Conservation (phyloP, 345 rosid species). For the Leavenworthia alabamica region DNA sequence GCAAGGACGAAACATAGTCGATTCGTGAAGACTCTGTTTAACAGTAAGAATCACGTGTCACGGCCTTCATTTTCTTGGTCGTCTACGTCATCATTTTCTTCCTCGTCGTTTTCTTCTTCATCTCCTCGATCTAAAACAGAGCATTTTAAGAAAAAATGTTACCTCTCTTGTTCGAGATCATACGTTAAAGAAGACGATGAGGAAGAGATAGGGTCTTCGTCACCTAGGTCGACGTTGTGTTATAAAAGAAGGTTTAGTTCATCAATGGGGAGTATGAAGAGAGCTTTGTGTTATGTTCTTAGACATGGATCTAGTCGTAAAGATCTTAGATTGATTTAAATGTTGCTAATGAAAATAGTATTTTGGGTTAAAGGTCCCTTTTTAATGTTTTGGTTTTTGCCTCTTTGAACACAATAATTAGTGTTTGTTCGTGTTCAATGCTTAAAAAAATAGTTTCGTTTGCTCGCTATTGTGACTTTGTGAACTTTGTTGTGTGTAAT, state of each 20-base stretch:
- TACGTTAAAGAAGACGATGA: conserved; percentile 15
- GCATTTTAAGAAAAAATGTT: conserved; percentile 2
- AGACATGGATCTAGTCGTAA: conserved; percentile 32
- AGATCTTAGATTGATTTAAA: conserved; percentile 26
- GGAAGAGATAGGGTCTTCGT: conserved; percentile 9
- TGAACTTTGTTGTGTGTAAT: background rate
- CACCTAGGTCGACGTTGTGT: conserved; percentile 36
- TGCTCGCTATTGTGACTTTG: conserved; percentile 11
- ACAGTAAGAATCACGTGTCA: conserved; percentile 16
- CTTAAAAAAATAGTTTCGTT: background rate
- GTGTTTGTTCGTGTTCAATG: conserved; percentile 24
- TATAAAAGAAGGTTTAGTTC: conserved; percentile 37
- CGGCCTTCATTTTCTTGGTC: conserved; percentile 41
- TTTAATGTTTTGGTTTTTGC: background rate
- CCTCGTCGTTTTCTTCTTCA: conserved; percentile 30
- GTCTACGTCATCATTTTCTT: conserved; percentile 35
- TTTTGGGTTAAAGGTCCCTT: background rate
- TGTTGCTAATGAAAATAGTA: conserved; percentile 9
- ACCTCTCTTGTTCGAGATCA: conserved; percentile 31
- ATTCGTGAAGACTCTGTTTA: conserved; percentile 20
- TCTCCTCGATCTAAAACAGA: conserved; percentile 15
- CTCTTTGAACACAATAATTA: conserved; percentile 11
- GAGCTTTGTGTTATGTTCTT: conserved; percentile 35
- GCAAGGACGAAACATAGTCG: conserved; percentile 19
- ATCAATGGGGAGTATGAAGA: conserved; percentile 45